Evolutionary conservation across 1,284 basidiomycete genomes (phyloP).

Genomic region (Ustilago nuda): DNA sequence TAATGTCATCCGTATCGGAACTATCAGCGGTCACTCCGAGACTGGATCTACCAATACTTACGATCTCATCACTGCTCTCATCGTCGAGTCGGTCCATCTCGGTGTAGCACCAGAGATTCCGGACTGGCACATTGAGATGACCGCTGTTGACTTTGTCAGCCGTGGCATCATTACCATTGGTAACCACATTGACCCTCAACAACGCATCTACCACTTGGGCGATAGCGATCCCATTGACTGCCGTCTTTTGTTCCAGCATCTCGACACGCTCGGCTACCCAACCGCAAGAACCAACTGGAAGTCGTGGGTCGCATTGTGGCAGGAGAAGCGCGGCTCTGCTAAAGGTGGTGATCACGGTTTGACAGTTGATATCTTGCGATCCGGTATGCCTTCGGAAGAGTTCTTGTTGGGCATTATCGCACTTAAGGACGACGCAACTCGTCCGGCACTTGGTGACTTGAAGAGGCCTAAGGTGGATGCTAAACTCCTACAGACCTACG

Average conservation of each 20-base stretch:
- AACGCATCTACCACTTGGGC: constrained; percentile 65
- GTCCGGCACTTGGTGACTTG: constrained; percentile 39
- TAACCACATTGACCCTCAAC: constrained; percentile 54
- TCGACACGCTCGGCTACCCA: constrained; percentile 61
- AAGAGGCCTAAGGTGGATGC: constrained; percentile 61
- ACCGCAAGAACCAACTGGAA: constrained; percentile 61
- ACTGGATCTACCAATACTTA: constrained; percentile 67
- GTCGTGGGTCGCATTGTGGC: constrained; percentile 64
- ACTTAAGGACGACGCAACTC: constrained; percentile 65
- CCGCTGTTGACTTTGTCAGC: constrained; percentile 65
- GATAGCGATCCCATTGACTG: constrained; percentile 62
- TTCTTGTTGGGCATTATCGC: constrained; percentile 56
- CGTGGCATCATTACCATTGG: constrained; percentile 63
- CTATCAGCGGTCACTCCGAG: constrained; percentile 65
- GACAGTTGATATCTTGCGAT: constrained; percentile 63
- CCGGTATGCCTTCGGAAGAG: constrained; percentile 64
- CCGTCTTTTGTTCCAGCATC: constrained; percentile 57
- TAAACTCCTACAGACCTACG: constrained; percentile 61
- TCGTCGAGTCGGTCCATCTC: constrained; percentile 67
- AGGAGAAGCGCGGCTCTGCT: constrained; percentile 53
- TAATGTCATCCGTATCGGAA: constrained; percentile 68
- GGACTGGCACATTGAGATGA: constrained; percentile 67
- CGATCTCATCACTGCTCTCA: constrained; percentile 65
- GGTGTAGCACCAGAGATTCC: constrained; percentile 64
- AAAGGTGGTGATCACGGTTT: constrained; percentile 54